These are phyloP conservation scores for Seiridium cupressi DNA, from an alignment of 2,329 filamentous ascomycete genomes.

Conservation along the genomic window DNA sequence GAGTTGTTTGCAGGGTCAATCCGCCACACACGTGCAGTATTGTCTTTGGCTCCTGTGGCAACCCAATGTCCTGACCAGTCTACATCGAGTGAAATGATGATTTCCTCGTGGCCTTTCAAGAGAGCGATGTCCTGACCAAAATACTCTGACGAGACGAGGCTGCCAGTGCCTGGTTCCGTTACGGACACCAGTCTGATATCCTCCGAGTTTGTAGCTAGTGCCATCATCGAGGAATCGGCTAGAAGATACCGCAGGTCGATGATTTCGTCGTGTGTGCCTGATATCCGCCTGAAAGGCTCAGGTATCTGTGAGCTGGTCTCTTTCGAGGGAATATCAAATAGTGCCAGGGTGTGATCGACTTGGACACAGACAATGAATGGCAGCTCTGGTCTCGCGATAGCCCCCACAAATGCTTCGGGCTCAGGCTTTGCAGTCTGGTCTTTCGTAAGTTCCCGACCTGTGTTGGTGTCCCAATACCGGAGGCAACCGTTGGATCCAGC, in stretches of 20 bases:
- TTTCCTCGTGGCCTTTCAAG: conserved; percentile 88
- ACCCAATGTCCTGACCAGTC: conserved; percentile 99
- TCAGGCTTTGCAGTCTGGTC: conserved; percentile 65
- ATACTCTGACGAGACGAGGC: conserved; percentile 48
- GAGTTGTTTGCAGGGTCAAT: conserved; percentile 74
- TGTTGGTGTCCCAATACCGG: conserved; percentile 78
- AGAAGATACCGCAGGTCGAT: conserved; percentile 90
- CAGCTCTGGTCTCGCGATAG: conserved; percentile 63
- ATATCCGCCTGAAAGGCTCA: conserved; percentile 72
- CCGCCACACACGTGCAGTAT: conserved; percentile 87
- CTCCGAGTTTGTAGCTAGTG: conserved; percentile 92
- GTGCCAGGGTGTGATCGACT: conserved; percentile 80
- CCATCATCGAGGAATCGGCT: conserved; percentile 76
- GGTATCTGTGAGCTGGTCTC: conserved; percentile 34
- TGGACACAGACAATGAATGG: conserved; percentile 79
- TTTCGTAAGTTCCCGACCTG: conserved; percentile 74
- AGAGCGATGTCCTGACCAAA: conserved; percentile 89
- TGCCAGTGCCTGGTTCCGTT: conserved; percentile 33
- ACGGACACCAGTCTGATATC: conserved; percentile 86
- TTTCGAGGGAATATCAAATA: conserved; percentile 58
- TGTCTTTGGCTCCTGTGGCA: conserved; percentile 94
- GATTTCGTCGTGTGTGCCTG: conserved; percentile 95
- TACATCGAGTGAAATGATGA: conserved; percentile 89
- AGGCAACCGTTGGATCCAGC: conserved; percentile 82
- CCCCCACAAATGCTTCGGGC: conserved; percentile 67